These are phyloP conservation scores for Haplographium delicatum DNA, from an alignment of 495 filamentous ascomycete species.

Conservation along the genomic window DNA sequence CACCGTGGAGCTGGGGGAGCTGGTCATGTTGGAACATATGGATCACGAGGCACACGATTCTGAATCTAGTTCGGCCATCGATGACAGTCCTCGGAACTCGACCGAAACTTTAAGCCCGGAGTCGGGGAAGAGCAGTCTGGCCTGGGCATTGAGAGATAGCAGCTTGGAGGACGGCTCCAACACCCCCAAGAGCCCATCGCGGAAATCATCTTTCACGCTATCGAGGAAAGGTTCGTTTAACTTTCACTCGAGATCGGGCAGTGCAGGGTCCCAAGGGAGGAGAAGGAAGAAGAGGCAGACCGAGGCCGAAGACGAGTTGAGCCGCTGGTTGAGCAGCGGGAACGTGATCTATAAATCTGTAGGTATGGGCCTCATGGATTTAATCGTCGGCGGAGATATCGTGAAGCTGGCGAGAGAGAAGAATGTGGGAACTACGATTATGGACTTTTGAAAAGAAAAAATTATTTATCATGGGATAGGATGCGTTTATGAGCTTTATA, in stretches of 20 bases:
- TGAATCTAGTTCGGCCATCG: not conserved
- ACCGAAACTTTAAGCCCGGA: not conserved
- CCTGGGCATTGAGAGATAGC: constrained; percentile 15
- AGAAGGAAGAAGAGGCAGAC: constrained; percentile 19
- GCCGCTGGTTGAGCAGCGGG: constrained; percentile 68
- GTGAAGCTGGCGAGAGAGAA: constrained; percentile 67
- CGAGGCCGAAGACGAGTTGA: constrained; percentile 43
- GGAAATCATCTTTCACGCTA: constrained; percentile 15
- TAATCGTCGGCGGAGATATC: constrained; percentile 69
- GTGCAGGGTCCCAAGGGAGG: not conserved
- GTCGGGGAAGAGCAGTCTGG: constrained; percentile 5
- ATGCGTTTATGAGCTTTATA: no score
- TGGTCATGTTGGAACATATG: constrained; percentile 65
- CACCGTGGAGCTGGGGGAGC: constrained; percentile 80
- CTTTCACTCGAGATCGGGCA: not conserved
- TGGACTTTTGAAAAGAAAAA: constrained; percentile 60
- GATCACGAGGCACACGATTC: constrained; percentile 9
- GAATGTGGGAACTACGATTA: constrained; percentile 65
- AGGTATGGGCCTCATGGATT: constrained; percentile 75
- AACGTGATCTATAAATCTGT: constrained; percentile 89
- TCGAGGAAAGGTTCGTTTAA: constrained; percentile 3
- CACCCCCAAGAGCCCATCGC: constrained; percentile 7
- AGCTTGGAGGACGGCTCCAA: not conserved
- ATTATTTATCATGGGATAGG: no score
- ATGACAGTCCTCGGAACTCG: constrained; percentile 5